phyloP scores from a whole-genome alignment of 1,284 basidiomycete genomes.

The Amylostereum chailletii region DNA sequence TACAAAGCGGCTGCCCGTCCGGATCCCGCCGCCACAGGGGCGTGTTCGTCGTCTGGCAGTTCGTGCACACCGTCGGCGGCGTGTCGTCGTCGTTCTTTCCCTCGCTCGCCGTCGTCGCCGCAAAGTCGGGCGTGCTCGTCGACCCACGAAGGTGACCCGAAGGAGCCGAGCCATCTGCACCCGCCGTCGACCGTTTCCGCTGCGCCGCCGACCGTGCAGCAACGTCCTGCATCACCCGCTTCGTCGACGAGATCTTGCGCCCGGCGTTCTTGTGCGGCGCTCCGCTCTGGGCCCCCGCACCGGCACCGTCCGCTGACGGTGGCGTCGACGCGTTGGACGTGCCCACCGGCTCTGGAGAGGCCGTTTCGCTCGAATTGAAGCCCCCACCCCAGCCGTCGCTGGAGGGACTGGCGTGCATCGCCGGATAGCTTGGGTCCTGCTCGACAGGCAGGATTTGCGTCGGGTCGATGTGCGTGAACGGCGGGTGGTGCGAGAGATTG shows the following conservation, averaged over 20 bases:
- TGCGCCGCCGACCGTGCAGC: slow-evolving; percentile 18
- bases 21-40: slow-evolving; percentile 93
- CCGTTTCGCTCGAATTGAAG: slow-evolving; percentile 54
- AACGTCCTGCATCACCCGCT: slow-evolving; percentile 43
- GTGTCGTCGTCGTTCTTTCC: slow-evolving; percentile 57
- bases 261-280: slow-evolving; percentile 17
- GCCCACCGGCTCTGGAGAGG: slow-evolving; percentile 69
- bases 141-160: slow-evolving; percentile 29
- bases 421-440: slow-evolving; percentile 34
- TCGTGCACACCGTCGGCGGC: slow-evolving; percentile 80
- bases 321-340: slow-evolving; percentile 62
- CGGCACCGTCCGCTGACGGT: slow-evolving; percentile 46
- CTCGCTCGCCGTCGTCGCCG: slow-evolving; percentile 25
- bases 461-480: slow-evolving; percentile 83
- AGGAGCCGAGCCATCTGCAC: slow-evolving; percentile 2
- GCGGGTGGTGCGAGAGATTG: slow-evolving; percentile 25
- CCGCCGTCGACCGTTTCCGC: slow-evolving; percentile 39
- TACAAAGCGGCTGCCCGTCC: slow-evolving; percentile 89
- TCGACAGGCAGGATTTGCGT: slow-evolving; percentile 67
- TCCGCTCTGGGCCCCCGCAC: slow-evolving; percentile 16
- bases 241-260: slow-evolving; percentile 55
- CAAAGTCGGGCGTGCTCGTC: slow-evolving; percentile 47
- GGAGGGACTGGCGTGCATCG: slow-evolving; percentile 67
- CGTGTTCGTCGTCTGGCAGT: slow-evolving; percentile 93
- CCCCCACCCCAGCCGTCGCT: slow-evolving; percentile 73